Evolutionary conservation across 164 flowering plant species (phyloP).

Genomic region (Kalanchoe fedtschenkoi): DNA sequence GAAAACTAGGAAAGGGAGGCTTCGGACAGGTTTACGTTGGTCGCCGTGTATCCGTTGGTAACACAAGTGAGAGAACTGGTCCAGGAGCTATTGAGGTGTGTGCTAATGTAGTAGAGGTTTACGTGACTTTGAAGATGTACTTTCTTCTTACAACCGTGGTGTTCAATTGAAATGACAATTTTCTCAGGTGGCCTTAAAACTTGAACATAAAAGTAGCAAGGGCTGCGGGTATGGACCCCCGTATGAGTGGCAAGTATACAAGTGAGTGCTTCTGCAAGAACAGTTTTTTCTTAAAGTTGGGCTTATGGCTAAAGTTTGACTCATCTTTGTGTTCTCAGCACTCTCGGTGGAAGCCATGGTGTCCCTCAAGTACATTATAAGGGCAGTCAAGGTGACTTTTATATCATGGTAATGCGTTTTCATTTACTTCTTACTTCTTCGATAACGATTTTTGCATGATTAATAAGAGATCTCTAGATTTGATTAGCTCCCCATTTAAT

Average conservation of each 20-base stretch:
- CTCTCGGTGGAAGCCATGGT: constrained; percentile 82
- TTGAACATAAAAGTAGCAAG: constrained; percentile 44
- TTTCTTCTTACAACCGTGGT: background rate
- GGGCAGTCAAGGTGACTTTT: constrained; percentile 79
- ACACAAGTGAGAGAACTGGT: constrained; percentile 28
- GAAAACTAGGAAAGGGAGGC: constrained; percentile 56
- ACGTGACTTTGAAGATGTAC: background rate
- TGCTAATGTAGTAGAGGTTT: constrained; percentile 35
- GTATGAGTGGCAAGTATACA: constrained; percentile 58
- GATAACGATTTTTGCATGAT: background rate
- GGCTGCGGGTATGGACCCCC: constrained; percentile 52
- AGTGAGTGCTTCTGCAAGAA: constrained; percentile 13
- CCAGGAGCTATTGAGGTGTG: constrained; percentile 39
- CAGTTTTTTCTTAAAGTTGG: background rate
- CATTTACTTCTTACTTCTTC: background rate
- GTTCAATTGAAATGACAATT: background rate
- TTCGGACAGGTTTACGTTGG: constrained; percentile 60
- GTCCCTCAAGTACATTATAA: constrained; percentile 72
- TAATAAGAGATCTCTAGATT: background rate
- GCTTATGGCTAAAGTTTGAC: background rate
- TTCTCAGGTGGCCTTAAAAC: constrained; percentile 38
- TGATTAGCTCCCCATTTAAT: background rate
- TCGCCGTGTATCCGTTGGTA: constrained; percentile 27
- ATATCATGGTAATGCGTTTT: constrained; percentile 51
- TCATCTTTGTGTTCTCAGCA: constrained; percentile 24